These are phyloP conservation scores for Tetrahymena elliotti DNA, from an alignment of 73 alveolate genomes.

Conservation along the genomic window DNA sequence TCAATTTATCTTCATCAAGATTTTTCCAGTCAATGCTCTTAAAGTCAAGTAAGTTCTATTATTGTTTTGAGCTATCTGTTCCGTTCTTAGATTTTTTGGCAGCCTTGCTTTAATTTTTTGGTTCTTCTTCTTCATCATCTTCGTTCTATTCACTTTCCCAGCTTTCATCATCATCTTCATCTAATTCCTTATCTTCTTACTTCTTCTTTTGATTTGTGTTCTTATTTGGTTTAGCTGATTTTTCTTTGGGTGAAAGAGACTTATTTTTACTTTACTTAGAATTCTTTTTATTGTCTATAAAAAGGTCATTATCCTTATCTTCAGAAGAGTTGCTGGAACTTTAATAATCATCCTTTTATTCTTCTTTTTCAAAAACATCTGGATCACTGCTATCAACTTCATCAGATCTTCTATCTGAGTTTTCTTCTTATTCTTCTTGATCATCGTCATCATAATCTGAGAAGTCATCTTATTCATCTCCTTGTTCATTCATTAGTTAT, in stretches of 20 bases:
- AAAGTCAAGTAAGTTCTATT: neutral
- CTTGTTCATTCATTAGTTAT: neutral
- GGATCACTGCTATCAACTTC: neutral
- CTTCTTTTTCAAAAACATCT: neutral
- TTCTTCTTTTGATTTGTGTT: neutral
- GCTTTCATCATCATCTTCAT: neutral
- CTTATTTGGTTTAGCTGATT: neutral
- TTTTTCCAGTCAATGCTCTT: neutral
- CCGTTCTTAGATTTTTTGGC: neutral
- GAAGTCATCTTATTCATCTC: neutral
- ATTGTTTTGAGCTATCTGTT: neutral
- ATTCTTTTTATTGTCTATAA: neutral
- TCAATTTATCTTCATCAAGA: neutral
- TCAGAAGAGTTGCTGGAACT: neutral
- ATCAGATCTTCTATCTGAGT: too few species aligned
- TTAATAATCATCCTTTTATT: neutral
- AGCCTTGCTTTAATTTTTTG: neutral
- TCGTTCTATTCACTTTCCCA: neutral
- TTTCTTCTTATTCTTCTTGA: neutral
- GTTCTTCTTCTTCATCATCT: neutral
- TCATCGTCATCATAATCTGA: neutral
- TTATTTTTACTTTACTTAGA: neutral
- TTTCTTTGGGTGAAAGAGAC: neutral
- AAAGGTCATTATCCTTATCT: neutral
- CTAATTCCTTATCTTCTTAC: neutral